These are phyloP conservation scores for Madurella fahalii DNA, from an alignment of 2,329 filamentous ascomycete genomes.

Conservation along the genomic window DNA sequence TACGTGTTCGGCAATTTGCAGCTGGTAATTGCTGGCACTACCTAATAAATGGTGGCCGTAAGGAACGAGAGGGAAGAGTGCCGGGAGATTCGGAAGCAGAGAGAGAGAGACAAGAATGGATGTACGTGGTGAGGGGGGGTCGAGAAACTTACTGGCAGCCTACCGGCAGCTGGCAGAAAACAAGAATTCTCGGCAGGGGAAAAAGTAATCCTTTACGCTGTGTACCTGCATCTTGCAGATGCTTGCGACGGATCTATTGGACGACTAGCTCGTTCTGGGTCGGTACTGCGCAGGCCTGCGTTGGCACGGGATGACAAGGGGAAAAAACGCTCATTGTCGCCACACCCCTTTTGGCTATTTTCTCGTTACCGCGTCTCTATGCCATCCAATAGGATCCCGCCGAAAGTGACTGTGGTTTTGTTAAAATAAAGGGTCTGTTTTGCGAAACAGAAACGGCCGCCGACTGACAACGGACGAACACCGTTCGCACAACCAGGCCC, in stretches of 20 bases:
- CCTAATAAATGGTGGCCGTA: too few species aligned
- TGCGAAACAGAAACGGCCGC: not conserved
- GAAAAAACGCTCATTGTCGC: conserved; percentile 10
- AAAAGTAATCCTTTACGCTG: not conserved
- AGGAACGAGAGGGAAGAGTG: not conserved
- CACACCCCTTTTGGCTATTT: conserved; percentile 6
- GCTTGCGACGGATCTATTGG: conserved; percentile 7
- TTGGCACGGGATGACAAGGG: not conserved
- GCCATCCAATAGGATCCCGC: conserved; percentile 13
- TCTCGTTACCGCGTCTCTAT: conserved; percentile 1
- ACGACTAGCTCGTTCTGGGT: conserved; percentile 4
- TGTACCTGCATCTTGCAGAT: conserved; percentile 17
- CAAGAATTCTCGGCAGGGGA: not conserved
- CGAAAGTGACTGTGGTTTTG: not conserved
- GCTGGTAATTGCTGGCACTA: not conserved
- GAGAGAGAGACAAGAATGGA: not conserved
- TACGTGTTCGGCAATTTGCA: not conserved
- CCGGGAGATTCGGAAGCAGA: not conserved
- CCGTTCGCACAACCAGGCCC: not conserved
- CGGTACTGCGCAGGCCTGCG: conserved; percentile 10
- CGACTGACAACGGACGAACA: not conserved
- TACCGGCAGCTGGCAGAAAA: not conserved
- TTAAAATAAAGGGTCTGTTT: not conserved
- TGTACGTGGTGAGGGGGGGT: not conserved
- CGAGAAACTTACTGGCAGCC: not conserved